Evolutionary conservation across 306 rosid genomes (phyloP).

Genomic region (Sechiopsis laciniata): DNA sequence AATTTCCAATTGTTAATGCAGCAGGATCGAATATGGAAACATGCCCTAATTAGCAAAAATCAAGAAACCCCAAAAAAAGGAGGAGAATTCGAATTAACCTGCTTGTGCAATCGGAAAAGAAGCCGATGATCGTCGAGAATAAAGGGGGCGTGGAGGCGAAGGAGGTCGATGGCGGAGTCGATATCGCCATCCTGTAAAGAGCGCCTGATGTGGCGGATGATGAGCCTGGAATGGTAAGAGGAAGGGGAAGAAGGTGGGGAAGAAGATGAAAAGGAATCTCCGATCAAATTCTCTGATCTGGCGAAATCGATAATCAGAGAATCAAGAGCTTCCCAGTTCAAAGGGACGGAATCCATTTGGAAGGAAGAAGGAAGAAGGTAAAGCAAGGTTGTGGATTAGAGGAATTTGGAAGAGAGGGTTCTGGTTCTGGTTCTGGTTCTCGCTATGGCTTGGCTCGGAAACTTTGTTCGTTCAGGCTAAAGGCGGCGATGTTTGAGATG

Average conservation of each 20-base stretch:
- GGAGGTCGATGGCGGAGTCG: constrained; percentile 63
- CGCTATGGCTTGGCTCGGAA: background rate
- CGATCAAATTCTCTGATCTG: constrained; percentile 82
- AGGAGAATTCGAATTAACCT: constrained; percentile 41
- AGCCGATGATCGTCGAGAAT: constrained; percentile 72
- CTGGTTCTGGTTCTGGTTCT: no score
- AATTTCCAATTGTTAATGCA: background rate
- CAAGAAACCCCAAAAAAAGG: background rate
- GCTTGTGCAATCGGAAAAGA: constrained; percentile 90
- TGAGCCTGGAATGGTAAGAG: constrained; percentile 68
- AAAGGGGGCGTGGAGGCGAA: constrained; percentile 73
- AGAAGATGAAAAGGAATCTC: constrained; percentile 33
- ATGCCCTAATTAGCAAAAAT: background rate
- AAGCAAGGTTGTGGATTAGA: background rate
- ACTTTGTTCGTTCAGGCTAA: background rate
- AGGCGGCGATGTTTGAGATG: constrained; percentile 6
- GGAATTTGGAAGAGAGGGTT: background rate
- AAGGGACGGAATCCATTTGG: constrained; percentile 65
- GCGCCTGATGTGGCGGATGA: constrained; percentile 79
- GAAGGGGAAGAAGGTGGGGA: constrained; percentile 38
- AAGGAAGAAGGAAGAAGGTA: background rate
- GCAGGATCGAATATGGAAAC: background rate
- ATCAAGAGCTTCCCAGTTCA: constrained; percentile 95
- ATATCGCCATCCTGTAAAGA: constrained; percentile 61
- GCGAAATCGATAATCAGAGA: constrained; percentile 75